Conservation (phyloP, 176 grass and related monocot species). For the Cenchrus fungigraminus region DNA sequence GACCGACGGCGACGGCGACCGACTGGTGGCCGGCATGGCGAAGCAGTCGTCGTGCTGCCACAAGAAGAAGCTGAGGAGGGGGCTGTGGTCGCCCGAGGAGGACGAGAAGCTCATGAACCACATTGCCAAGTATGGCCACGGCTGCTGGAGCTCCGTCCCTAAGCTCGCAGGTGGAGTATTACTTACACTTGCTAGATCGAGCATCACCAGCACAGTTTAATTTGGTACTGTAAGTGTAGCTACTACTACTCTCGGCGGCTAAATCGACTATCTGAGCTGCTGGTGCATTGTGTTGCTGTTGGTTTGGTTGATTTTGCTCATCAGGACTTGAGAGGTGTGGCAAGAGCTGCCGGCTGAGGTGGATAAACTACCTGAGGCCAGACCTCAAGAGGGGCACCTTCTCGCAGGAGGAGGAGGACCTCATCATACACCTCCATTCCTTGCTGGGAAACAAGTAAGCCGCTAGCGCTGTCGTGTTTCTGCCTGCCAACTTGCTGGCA, state of each 20-base stretch:
- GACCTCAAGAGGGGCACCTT: conserved; percentile 81
- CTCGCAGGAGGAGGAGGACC: conserved; percentile 77
- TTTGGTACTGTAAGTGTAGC: neutral
- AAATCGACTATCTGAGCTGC: neutral
- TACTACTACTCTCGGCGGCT: neutral
- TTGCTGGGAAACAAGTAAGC: conserved; percentile 76
- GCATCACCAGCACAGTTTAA: neutral
- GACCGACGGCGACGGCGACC: neutral
- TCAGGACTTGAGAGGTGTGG: conserved; percentile 77
- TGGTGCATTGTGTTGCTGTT: neutral
- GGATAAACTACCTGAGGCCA: conserved; percentile 90
- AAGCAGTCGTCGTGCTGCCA: conserved; percentile 66
- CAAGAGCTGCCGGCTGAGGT: conserved; percentile 82
- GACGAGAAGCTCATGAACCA: conserved; percentile 81
- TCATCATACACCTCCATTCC: conserved; percentile 74
- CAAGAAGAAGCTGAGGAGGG: conserved; percentile 78
- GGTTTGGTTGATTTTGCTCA: neutral
- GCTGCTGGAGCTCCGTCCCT: conserved; percentile 78
- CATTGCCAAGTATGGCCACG: conserved; percentile 74
- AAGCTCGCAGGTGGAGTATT: conserved; percentile 56
- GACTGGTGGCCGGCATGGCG: conserved; percentile 46
- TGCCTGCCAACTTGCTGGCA: neutral
- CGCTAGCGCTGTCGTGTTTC: no score
- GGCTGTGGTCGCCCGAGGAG: conserved; percentile 78
- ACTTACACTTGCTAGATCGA: no score